These are phyloP conservation scores for Cicer chorassanicum DNA, from an alignment of 306 rosid species.

Conservation along the genomic window DNA sequence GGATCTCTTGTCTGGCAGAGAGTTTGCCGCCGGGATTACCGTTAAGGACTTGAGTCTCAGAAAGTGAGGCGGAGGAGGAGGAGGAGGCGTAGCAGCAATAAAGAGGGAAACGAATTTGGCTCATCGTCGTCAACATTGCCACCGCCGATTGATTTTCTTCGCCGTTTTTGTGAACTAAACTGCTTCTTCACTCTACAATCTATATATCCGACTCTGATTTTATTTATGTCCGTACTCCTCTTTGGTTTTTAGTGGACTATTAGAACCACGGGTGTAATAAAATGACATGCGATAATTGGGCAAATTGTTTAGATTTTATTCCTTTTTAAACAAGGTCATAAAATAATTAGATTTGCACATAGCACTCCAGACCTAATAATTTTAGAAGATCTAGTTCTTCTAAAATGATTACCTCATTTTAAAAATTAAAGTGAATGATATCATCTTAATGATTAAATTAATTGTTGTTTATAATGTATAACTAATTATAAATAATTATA, in stretches of 20 bases:
- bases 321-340: too few species aligned
- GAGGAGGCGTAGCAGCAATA: conserved; percentile 49
- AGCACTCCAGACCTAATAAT: too few species aligned
- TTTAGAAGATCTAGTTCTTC: too few species aligned
- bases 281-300: too few species aligned
- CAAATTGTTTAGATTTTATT: too few species aligned
- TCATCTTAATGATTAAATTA: too few species aligned
- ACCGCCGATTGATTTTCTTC: neutral
- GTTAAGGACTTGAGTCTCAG: conserved; percentile 54
- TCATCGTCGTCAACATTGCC: conserved; percentile 40
- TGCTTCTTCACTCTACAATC: neutral
- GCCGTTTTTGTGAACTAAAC: neutral
- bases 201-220: neutral
- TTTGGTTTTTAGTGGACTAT: neutral
- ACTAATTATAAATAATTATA: too few species aligned
- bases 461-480: too few species aligned
- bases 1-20: conserved; percentile 61
- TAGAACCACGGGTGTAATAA: too few species aligned
- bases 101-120: conserved; percentile 40
- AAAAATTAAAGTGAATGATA: too few species aligned
- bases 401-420: too few species aligned
- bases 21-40: conserved; percentile 44
- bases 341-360: too few species aligned
- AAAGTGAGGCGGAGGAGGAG: conserved; percentile 40
- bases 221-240: neutral